Percentiles rank a stretch among this genome's conserved stretches.
Evolutionary conservation across 2,329 filamentous ascomycete species (phyloP).

Genomic region (Annulohypoxylon truncatum): DNA sequence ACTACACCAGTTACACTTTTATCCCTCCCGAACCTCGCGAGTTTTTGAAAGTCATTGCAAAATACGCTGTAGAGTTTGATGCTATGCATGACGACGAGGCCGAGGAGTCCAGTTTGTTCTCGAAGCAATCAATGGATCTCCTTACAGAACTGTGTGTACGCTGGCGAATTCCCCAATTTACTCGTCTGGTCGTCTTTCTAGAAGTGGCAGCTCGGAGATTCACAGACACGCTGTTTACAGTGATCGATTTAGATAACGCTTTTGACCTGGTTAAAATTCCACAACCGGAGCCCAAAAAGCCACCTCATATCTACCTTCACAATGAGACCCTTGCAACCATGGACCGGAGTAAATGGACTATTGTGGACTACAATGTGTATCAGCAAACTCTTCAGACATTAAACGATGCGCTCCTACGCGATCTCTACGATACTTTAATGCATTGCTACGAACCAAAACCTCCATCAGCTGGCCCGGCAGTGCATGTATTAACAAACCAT

Average conservation of each 20-base stretch:
- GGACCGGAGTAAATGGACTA: constrained; percentile 72
- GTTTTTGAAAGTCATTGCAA: constrained; percentile 85
- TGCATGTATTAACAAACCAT: constrained; percentile 84
- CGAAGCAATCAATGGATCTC: constrained; percentile 83
- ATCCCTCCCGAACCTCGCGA: constrained; percentile 86
- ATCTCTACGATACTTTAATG: constrained; percentile 88
- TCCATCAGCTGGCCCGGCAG: constrained; percentile 80
- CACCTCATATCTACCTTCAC: constrained; percentile 66
- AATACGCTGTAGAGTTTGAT: constrained; percentile 77
- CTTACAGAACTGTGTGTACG: constrained; percentile 85
- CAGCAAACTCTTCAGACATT: constrained; percentile 79
- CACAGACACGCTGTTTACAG: constrained; percentile 80
- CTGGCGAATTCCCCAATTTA: constrained; percentile 89
- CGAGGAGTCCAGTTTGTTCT: constrained; percentile 67
- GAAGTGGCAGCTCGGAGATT: constrained; percentile 90
- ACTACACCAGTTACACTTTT: constrained; percentile 89
- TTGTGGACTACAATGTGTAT: constrained; percentile 76
- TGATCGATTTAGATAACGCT: constrained; percentile 84
- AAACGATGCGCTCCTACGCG: constrained; percentile 84
- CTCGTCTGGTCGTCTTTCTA: constrained; percentile 81
- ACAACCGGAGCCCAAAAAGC: constrained; percentile 72
- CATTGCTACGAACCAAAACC: constrained; percentile 91
- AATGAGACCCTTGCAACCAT: constrained; percentile 65
- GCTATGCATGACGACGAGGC: constrained; percentile 66
- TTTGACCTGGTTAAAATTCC: constrained; percentile 85